Base-by-base conservation (phyloP, 1,284 basidiomycete genomes). In the Ganoderma sp. region DNA sequence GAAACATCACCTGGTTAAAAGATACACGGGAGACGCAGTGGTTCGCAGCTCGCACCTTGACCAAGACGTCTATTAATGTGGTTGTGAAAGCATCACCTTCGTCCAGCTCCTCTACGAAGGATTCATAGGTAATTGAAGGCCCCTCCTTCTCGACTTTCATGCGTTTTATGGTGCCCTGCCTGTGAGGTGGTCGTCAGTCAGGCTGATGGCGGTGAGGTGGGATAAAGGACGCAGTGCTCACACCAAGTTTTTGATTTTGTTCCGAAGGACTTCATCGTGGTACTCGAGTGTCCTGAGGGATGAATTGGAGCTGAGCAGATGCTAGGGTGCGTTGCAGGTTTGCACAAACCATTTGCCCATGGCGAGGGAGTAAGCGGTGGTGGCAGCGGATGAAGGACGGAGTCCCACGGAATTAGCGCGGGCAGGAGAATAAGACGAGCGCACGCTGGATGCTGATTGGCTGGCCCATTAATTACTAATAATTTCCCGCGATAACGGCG, bases 41-140 rank as follows among this genome's bases (percentile, higher is more conserved):
- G 1, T 9, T 42, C 25, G 45, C 19, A 8, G n/a, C n/a, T 57
- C 87, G 76, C 74, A 91, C 91, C 81, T 88, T 91, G 74, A 93
- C 90, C 57, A 93, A 82, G 45, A 90, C 84, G 69, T 92, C 91
- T 65, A 92, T 79, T 54, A 92, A 75, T 1, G 88, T 87, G 3
- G 89, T 84, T 0, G 91, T 91, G 78, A 93, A 92, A 1, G 89
- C 87, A 76, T 93, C 91, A 25, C 90, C 90, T 37, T 84, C 84
- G 74, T 92, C 89, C 54, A 93, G 81, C 41, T 90, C 88, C 72
- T 89, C 85, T 37, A 91, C 87, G 72, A 93, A 93, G 19, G 83
- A 78, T 75, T 92, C 88, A 75, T 91, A 93, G 52, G 82, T 87
- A 68, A 91, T 90, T 25, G 80, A 77, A 1, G 87, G 84, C 67